Evolutionary conservation across 768 basidiomycete species (phyloP).

Genomic region (Boletus reticuloceps): DNA sequence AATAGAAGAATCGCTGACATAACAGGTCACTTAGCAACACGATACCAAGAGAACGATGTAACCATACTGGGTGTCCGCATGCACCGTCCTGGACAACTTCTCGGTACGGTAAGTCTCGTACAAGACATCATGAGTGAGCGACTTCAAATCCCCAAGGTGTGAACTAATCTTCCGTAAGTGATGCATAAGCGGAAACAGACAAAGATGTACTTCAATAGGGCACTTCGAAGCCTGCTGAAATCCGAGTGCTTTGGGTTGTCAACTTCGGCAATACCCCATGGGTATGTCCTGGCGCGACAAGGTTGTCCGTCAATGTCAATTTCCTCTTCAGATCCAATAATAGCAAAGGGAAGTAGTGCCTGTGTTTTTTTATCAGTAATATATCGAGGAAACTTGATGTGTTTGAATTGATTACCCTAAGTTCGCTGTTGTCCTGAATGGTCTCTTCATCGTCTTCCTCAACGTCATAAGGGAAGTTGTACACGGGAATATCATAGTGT

Average conservation of each 20-base stretch:
- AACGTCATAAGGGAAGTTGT: constrained; percentile 99
- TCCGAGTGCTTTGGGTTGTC: constrained; percentile 99
- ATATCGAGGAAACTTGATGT: neutral
- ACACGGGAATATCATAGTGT: constrained; percentile 95
- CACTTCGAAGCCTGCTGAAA: constrained; percentile 89
- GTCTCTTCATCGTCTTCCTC: constrained; percentile 99
- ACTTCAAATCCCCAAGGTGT: constrained; percentile 93
- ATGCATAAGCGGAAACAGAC: neutral
- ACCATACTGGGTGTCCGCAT: constrained; percentile 68
- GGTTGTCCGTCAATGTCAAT: constrained; percentile 89
- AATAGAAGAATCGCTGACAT: constrained; percentile 76
- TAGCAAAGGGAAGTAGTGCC: constrained; percentile 93
- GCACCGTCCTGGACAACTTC: constrained; percentile 89
- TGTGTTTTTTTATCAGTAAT: constrained; percentile 30
- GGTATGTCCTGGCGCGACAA: constrained; percentile 92
- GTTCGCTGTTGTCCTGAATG: constrained; percentile 94
- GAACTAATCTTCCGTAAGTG: constrained; percentile 52
- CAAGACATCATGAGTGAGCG: constrained; percentile 88
- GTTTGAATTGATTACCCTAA: constrained; percentile 57
- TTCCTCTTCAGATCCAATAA: constrained; percentile 97
- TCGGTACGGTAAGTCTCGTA: constrained; percentile 98
- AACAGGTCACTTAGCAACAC: constrained; percentile 23
- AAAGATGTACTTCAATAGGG: constrained; percentile 74
- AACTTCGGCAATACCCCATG: constrained; percentile 98
- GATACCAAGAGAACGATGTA: neutral